Evolutionary conservation across 129 eudicot genomes (phyloP).

Genomic region (Tanacetum coccineum): DNA sequence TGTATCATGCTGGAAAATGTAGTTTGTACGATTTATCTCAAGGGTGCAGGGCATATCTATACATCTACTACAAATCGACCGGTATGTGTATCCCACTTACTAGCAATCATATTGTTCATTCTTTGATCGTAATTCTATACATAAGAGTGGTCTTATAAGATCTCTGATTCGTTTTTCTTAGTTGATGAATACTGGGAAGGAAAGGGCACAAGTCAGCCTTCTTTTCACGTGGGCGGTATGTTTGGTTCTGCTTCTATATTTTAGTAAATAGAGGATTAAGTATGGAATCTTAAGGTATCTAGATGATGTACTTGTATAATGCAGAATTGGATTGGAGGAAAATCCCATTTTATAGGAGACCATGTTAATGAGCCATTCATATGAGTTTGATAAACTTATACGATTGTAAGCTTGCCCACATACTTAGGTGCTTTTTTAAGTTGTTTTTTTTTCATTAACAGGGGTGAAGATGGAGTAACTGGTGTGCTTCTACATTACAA

Average conservation of each 20-base stretch:
- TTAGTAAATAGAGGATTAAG: not conserved
- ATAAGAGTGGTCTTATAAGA: no score
- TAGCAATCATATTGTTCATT: no score
- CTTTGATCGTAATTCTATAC: no score
- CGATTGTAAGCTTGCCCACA: not conserved
- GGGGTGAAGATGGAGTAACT: no score
- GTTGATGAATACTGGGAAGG: conserved; percentile 94
- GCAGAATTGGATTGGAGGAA: conserved; percentile 94
- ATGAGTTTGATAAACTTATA: conserved; percentile 36
- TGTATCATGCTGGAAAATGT: no score
- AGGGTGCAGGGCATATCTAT: no score
- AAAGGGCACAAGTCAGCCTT: conserved; percentile 98
- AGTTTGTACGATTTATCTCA: no score
- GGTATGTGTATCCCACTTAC: no score
- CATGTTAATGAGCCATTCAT: conserved; percentile 90
- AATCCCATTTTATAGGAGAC: conserved; percentile 84
- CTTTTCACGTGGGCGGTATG: conserved; percentile 97
- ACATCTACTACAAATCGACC: no score
- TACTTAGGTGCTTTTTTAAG: not conserved
- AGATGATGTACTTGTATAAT: not conserved
- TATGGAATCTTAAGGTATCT: not conserved
- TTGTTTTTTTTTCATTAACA: no score
- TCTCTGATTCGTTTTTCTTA: no score
- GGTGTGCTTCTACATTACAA: no score
- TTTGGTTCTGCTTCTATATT: not conserved